These are phyloP conservation scores for Paracoccidioides brasiliensis DNA, from an alignment of 2,329 filamentous ascomycete genomes.

Conservation along the genomic window DNA sequence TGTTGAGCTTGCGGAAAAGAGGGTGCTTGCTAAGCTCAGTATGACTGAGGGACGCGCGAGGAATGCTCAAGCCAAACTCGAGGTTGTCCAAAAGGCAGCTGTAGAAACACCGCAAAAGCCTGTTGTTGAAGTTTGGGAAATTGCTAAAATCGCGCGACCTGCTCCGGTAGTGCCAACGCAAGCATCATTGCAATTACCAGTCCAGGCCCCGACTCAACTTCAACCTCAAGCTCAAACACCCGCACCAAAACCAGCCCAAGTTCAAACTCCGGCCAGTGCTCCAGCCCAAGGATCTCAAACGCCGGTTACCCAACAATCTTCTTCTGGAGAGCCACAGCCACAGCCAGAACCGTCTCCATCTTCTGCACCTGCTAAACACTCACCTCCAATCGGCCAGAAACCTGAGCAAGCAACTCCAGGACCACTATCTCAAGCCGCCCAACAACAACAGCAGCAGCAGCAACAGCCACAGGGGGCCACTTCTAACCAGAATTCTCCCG, in stretches of 20 bases:
- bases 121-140: conserved; percentile 75
- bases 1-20: conserved; percentile 61
- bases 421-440: conserved; percentile 11
- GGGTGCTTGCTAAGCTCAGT: conserved; percentile 59
- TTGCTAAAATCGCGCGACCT: conserved; percentile 49
- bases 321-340: neutral
- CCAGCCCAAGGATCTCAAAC: conserved; percentile 10
- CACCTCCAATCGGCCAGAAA: conserved; percentile 4
- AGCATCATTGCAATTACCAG: conserved; percentile 9
- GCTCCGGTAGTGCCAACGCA: conserved; percentile 7
- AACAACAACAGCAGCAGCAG: conserved; percentile 11
- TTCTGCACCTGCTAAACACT: neutral
- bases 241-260: conserved; percentile 8
- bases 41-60: conserved; percentile 61
- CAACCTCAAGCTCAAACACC: conserved; percentile 7
- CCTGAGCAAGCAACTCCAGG: conserved; percentile 6
- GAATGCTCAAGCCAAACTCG: conserved; percentile 55
- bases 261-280: conserved; percentile 9
- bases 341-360: neutral
- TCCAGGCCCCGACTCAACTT: conserved; percentile 6
- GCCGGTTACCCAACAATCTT: conserved; percentile 2
- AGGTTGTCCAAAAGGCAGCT: conserved; percentile 67
- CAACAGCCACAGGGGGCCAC: conserved; percentile 11
- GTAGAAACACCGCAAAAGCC: conserved; percentile 73
- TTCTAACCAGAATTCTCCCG: conserved; percentile 14